These are phyloP conservation scores for Cytospora piceicola DNA, from an alignment of 2,329 filamentous ascomycete species.

Conservation along the genomic window DNA sequence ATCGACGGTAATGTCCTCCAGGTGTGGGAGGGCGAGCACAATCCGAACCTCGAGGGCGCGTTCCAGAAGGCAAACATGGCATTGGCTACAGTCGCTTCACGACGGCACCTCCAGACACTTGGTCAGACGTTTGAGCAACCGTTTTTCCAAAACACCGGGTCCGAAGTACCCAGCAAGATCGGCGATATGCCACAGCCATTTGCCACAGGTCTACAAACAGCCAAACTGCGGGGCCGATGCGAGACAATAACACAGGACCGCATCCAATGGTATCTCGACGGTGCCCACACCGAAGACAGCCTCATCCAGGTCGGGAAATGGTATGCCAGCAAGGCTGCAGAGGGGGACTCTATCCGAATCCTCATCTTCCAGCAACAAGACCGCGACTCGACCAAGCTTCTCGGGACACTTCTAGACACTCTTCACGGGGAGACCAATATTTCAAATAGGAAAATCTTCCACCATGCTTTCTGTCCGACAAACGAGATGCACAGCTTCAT, in stretches of 20 bases:
- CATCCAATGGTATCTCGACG: constrained; percentile 80
- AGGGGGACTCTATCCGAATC: constrained; percentile 44
- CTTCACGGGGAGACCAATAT: constrained; percentile 47
- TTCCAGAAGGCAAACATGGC: constrained; percentile 65
- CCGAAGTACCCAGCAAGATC: constrained; percentile 32
- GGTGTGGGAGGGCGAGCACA: constrained; percentile 41
- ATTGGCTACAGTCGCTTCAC: constrained; percentile 48
- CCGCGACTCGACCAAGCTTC: constrained; percentile 70
- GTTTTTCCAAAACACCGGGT: constrained; percentile 54
- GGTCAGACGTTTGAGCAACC: constrained; percentile 23
- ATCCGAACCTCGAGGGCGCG: constrained; percentile 48
- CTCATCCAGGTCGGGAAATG: constrained; percentile 76
- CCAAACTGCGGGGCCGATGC: constrained; percentile 75
- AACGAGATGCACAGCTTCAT: constrained; percentile 22
- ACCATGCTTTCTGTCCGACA: constrained; percentile 25
- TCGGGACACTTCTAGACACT: constrained; percentile 64
- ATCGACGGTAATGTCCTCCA: constrained; percentile 42
- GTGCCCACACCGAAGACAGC: constrained; percentile 86
- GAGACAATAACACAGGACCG: constrained; percentile 60
- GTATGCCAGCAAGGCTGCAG: constrained; percentile 63
- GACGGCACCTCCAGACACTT: constrained; percentile 48
- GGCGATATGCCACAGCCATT: constrained; percentile 57
- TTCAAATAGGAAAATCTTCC: constrained; percentile 36
- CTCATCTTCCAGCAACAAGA: constrained; percentile 95
- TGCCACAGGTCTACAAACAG: constrained; percentile 65